These are phyloP conservation scores for Blastomyces silverae DNA, from an alignment of 2,329 filamentous ascomycete species.

Conservation along the genomic window DNA sequence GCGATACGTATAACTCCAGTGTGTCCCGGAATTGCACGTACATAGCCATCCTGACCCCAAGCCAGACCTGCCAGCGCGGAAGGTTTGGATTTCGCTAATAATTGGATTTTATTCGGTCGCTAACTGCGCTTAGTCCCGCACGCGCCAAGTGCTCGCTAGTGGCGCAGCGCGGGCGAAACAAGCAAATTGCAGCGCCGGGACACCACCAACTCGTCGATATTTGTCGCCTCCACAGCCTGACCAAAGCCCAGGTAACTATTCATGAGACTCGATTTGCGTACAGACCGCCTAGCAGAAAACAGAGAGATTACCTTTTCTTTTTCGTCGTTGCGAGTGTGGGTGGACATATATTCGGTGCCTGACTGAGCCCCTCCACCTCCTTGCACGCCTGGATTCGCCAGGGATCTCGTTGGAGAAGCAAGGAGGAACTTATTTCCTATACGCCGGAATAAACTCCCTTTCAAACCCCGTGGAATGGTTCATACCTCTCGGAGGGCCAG, in stretches of 20 bases:
- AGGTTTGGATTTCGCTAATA: not conserved
- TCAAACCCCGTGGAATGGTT: conserved; percentile 2
- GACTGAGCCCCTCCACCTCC: not conserved
- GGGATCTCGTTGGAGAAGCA: not conserved
- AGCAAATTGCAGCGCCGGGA: not conserved
- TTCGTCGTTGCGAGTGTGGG: not conserved
- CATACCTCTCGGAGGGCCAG: not conserved
- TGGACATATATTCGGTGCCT: not conserved
- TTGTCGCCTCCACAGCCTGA: not conserved
- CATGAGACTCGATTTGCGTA: not conserved
- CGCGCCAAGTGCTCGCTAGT: not conserved
- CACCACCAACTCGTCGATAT: not conserved
- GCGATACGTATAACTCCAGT: not conserved
- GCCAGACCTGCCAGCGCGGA: not conserved
- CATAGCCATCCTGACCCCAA: not conserved
- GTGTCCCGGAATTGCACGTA: not conserved
- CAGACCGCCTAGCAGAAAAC: not conserved
- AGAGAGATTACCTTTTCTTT: not conserved
- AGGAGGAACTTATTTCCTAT: not conserved
- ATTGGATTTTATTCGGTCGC: not conserved
- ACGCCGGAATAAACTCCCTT: not conserved
- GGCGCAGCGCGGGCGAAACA: not conserved
- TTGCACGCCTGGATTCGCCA: not conserved
- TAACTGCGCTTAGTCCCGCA: not conserved
- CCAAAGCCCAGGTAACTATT: not conserved